Evolutionary conservation across 345 rosid genomes (phyloP), one percentile per base, ranked within the genome.

Genomic region (Salix suchowensis): DNA sequence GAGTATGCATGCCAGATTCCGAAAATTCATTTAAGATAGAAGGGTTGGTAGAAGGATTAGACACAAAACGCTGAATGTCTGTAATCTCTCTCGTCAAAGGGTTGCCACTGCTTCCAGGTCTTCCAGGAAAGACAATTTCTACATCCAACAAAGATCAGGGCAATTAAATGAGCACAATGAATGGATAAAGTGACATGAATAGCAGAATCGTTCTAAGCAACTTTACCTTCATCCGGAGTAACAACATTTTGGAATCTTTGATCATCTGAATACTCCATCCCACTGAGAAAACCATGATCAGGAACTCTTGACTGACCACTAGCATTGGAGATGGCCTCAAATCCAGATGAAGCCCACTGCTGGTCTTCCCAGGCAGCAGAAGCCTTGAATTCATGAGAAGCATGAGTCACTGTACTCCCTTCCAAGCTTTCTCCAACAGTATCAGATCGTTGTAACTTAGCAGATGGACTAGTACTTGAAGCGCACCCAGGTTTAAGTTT

Each of bases 111-210:
- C 74, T 84, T 76, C 80, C 79, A 73, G 88, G 78, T 82, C 86
- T 83, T 68, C 86, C 90, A 61, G 91, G 84, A 78, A 84, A 82
- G 42, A 88, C 66, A 62, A 86, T 83, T 86, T 88, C 91, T 89
- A 86, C 12, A 66, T 70, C 48, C 62, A 55, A 74, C 72, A 37
- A 32, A 76, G 37, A 70, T 15, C 28, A 11, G 58, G 21, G 11
- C 36, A 65, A 26, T 82, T 50, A 48, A 67, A 62, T 19, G 44
- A 74, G 30, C 69, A 79, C 67, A n/a, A 74, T 60, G 50, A 65
- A 77, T 36, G 42, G 28, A 62, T 19, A 71, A 36, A 69, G 54
- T 10, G 16, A 72, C 7, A 75, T 40, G 46, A 80, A 58, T 28
- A 71, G 79, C 6, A 71, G 42, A 77, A 84, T 70, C 61, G 73